Evolutionary conservation across 345 rosid species (phyloP).

Genomic region (Iberis pinnata): DNA sequence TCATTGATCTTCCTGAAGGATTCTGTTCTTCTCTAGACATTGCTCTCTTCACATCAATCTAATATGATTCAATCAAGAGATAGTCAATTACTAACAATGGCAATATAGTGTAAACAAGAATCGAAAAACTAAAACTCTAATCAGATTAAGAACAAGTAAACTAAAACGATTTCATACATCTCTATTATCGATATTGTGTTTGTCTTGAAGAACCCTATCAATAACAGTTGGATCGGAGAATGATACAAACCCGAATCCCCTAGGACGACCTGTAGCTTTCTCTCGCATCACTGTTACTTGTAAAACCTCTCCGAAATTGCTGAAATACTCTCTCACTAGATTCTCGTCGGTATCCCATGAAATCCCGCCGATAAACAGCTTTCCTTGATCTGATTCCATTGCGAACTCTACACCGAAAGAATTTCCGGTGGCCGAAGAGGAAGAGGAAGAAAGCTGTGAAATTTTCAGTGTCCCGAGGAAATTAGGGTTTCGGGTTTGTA

Average conservation of each 20-base stretch:
- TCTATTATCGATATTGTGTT: constrained; percentile 74
- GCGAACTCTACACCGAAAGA: too few relatives aligned
- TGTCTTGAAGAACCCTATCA: constrained; percentile 62
- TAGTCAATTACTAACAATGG: neutral
- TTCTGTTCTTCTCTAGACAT: constrained; percentile 95
- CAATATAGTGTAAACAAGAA: neutral
- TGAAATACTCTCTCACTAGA: constrained; percentile 55
- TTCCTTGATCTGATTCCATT: constrained; percentile 87
- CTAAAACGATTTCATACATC: constrained; percentile 39
- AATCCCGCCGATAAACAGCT: constrained; percentile 88
- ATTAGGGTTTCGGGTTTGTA: too few relatives aligned
- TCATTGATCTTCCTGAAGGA: constrained; percentile 48
- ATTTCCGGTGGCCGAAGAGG: too few relatives aligned
- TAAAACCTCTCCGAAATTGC: constrained; percentile 58
- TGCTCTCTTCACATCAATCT: constrained; percentile 96
- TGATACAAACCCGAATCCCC: constrained; percentile 83
- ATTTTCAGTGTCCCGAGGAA: too few relatives aligned
- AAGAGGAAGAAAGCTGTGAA: too few relatives aligned
- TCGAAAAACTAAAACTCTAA: too few relatives aligned
- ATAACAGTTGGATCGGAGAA: constrained; percentile 65
- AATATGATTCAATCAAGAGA: neutral
- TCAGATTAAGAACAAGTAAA: neutral
- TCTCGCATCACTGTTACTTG: constrained; percentile 72
- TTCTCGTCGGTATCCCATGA: constrained; percentile 91
- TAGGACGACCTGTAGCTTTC: constrained; percentile 59